phyloP scores from a whole-genome alignment of 305 asterid genomes.

The Fraxinus ornus region DNA sequence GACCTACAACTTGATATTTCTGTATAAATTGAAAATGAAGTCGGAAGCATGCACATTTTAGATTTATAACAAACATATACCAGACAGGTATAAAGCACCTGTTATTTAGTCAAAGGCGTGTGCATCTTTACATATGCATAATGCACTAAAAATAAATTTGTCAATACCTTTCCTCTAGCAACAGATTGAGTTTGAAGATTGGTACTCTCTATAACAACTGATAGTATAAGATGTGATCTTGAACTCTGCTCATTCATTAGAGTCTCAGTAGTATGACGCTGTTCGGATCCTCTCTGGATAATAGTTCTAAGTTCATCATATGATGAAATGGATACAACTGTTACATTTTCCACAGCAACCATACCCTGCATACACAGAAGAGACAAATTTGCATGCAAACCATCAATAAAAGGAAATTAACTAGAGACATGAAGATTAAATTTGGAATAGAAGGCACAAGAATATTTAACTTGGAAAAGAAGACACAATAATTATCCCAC shows the following conservation, averaged over 20 bases:
- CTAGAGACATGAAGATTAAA: not conserved
- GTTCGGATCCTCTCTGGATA: conserved; percentile 78
- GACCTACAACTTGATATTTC: not conserved
- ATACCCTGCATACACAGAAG: conserved; percentile 53
- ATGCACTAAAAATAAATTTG: not conserved
- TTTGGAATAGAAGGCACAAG: not conserved
- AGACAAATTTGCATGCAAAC: conserved; percentile 19
- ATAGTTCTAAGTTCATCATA: conserved; percentile 61
- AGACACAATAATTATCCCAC: not conserved
- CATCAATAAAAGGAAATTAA: conserved; percentile 1
- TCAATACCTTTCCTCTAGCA: conserved; percentile 86
- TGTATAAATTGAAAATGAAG: not conserved
- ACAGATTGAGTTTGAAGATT: conserved; percentile 91
- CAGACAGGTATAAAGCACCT: not conserved
- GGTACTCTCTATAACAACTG: conserved; percentile 79
- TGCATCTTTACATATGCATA: conserved; percentile 12
- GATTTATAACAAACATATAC: not conserved
- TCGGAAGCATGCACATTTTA: not conserved
- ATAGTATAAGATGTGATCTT: conserved; percentile 90
- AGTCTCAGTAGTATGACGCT: conserved; percentile 86
- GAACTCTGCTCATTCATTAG: conserved; percentile 95
- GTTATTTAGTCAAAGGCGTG: not conserved
- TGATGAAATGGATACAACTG: conserved; percentile 64
- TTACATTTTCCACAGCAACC: conserved; percentile 86
- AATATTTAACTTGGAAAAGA: not conserved